These are phyloP conservation scores for Saturnispora mendoncae DNA, from an alignment of 805 yeast genomes.

Conservation along the genomic window DNA sequence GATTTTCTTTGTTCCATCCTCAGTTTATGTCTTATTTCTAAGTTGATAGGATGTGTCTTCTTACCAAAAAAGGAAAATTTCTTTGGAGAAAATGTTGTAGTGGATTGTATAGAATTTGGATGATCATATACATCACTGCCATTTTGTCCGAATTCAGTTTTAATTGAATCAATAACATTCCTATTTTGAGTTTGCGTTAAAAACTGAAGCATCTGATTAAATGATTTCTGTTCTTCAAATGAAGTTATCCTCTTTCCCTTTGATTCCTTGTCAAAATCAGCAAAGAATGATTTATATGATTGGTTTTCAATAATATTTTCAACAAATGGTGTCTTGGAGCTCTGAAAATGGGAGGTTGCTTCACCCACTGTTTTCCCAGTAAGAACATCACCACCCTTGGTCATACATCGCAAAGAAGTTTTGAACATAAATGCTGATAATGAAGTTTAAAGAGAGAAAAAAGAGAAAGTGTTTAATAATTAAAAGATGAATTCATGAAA, in stretches of 20 bases:
- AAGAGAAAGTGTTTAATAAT: no score
- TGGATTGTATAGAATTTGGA: no score
- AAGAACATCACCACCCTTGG: constrained; percentile 41
- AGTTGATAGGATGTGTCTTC: constrained; percentile 12
- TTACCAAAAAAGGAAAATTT: constrained; percentile 8
- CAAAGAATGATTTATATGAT: constrained; percentile 21
- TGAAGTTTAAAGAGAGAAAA: not conserved
- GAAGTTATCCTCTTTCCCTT: constrained; percentile 19
- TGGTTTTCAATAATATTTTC: constrained; percentile 11
- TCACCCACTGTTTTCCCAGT: constrained; percentile 39
- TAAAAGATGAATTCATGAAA: no score
- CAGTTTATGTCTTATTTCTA: constrained; percentile 14
- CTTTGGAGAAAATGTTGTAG: constrained; percentile 2
- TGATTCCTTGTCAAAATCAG: constrained; percentile 20
- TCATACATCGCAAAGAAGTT: constrained; percentile 9
- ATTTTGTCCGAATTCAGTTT: constrained; percentile 19
- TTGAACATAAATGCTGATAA: not conserved
- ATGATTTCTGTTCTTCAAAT: constrained; percentile 27
- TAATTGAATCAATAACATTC: constrained; percentile 22
- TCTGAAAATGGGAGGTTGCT: not conserved
- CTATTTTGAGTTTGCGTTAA: constrained; percentile 19
- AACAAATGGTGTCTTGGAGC: constrained; percentile 1
- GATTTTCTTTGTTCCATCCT: constrained; percentile 9
- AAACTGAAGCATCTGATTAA: constrained; percentile 25
- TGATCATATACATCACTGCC: not conserved